Evolutionary conservation across 2,329 filamentous ascomycete species (phyloP), one percentile per base, ranked within the genome.

Genomic region (Xylaria sp.): DNA sequence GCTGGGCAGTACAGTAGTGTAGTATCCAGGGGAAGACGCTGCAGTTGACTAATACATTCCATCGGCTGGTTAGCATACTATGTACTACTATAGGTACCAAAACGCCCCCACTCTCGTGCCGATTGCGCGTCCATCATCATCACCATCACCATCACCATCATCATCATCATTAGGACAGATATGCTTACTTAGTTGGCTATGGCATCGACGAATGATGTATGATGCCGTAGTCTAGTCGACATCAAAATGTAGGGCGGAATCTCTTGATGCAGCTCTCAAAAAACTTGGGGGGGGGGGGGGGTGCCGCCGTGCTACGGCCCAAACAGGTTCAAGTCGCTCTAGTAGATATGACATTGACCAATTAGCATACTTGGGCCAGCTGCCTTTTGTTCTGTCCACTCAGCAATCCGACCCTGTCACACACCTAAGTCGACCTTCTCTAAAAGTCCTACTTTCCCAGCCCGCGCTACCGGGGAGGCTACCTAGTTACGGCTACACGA

Each of bases 261-360:
- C 47, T 56, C 57, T 47, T 58, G 54, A 54, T 64, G 62, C 58
- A 62, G 53, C 58, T 37, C 27, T 44, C 47, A 19, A 38, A 31
- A 43, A 31, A 29, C 48, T 58, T 58, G 43, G 17, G 27, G 35
- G 8, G 15, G 8, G 8, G 35, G 35, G 35, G 46, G 43, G 58
- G 54, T 56, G 54, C 54, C 49, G 56, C 58, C 47, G 49, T 64
- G 49, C 37, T 46, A 40, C 54, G 15, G 48, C 53, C 52, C 53
- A 58, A 54, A 52, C 47, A 53, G 21, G 29, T 54, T n/a, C 21
- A 37, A 23, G 4, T 8, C 25, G 6, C 52, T 41, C 55, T 33
- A 46, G 51, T 51, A 38, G 7, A 35, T 49, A 61, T 61, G 54
- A 64, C 61, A 61, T 52, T 43, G 62, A 49, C 54, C 58, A 54